Evolutionary conservation across 2,329 filamentous ascomycete species (phyloP).

Genomic region (Pseudopithomyces maydicus): DNA sequence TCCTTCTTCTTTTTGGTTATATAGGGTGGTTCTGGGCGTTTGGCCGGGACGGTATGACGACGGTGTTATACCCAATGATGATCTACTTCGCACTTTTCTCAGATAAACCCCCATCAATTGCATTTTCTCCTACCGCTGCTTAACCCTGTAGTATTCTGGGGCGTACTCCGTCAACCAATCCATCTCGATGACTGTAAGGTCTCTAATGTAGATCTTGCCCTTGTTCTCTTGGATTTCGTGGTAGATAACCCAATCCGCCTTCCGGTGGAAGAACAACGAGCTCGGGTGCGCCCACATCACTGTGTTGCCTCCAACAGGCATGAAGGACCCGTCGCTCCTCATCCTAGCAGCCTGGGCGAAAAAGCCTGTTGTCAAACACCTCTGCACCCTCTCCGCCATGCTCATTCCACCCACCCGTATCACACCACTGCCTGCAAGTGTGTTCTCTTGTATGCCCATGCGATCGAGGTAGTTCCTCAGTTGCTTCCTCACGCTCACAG

Average conservation of each 20-base stretch:
- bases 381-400: conserved; percentile 74
- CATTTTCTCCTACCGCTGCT: conserved; percentile 19
- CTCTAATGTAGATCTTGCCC: conserved; percentile 86
- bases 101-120: background rate
- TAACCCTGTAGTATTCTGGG: conserved; percentile 62
- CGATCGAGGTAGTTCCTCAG: conserved; percentile 85
- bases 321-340: conserved; percentile 90
- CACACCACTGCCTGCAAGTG: conserved; percentile 52
- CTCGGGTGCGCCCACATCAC: conserved; percentile 87
- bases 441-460: conserved; percentile 68
- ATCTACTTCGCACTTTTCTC: background rate
- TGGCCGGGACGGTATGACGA: background rate
- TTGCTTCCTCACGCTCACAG: conserved; percentile 85
- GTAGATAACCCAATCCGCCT: conserved; percentile 96
- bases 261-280: conserved; percentile 93
- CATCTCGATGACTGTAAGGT: conserved; percentile 93
- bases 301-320: conserved; percentile 79
- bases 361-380: conserved; percentile 87
- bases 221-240: conserved; percentile 90
- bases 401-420: conserved; percentile 50
- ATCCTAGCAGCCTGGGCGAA: conserved; percentile 93
- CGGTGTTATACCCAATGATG: conserved; percentile 9
- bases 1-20: background rate
- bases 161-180: conserved; percentile 91
- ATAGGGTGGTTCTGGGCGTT: background rate